Evolutionary conservation across 306 rosid species (phyloP), one percentile per base, ranked within the genome.

Genomic region (Herpetospermum pedunculosum): DNA sequence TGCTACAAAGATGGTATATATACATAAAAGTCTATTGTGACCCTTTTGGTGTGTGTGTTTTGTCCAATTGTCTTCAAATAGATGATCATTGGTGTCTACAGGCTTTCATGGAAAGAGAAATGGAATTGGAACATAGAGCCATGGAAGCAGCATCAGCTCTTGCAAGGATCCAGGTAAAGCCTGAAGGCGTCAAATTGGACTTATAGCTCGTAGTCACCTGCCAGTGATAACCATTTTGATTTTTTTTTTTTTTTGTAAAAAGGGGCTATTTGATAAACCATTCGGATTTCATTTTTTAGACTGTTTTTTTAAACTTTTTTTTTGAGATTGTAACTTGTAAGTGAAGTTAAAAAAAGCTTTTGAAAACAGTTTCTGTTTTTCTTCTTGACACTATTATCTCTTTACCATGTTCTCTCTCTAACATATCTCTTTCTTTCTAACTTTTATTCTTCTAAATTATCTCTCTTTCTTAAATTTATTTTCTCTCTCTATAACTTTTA

Each of bases 51-150:
- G 49, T 76, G 41, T 41, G 73, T 35, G 75, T 32, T 46, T 29
- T 35, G 44, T 64, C 69, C 57, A 54, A 54, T 78, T 81, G 37
- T 58, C 47, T 78, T 72, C 76, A 38, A 63, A 41, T 68, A 80
- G 53, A 68, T 77, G 73, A 75, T 72, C 55, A 58, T 53, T 81
- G 62, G 77, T 70, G 83, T 77, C 58, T 54, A 73, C 87, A 94
- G 99, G 97, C 97, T 78, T 81, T 89, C 34, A 94, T 94, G 99
- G 97, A 84, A 85, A 94, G 99, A 81, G 97, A 94, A 85, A 97
- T 94, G 58, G 97, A 94, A 63, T 77, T 94, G 96, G 99, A 94
- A 87, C 99, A 94, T 38, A 88, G 97, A 85, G 97, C 95, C 71
- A 73, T 94, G 67, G 95, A 90, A 74, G 85, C 97, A 73, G 92